A percentile compares a stretch with the other conserved stretches of the same genome.
These are phyloP conservation scores for Malassezia restricta DNA, from an alignment of 1,284 basidiomycete genomes.

Conservation along the genomic window DNA sequence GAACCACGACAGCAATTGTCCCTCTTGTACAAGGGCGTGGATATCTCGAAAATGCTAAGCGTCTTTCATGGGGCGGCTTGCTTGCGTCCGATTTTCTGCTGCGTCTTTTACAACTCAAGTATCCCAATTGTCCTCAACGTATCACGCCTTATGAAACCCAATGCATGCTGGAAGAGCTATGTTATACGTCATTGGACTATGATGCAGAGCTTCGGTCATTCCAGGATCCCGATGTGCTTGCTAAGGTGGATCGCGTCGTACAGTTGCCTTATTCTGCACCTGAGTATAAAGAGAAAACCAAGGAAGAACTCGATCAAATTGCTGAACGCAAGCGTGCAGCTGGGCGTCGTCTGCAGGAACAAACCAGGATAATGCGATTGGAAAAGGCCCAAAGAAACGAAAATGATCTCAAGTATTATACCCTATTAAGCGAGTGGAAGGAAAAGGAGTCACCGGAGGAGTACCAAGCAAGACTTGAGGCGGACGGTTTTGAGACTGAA, in stretches of 20 bases:
- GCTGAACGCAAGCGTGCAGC: slow-evolving; percentile 72
- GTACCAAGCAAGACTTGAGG: slow-evolving; percentile 54
- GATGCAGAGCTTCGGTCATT: slow-evolving; percentile 57
- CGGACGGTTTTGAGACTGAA: slow-evolving; percentile 61
- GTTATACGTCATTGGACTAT: slow-evolving; percentile 74
- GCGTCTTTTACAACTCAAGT: slow-evolving; percentile 87
- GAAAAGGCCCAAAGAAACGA: slow-evolving; percentile 67
- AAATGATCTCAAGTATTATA: slow-evolving; percentile 63
- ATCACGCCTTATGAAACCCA: slow-evolving; percentile 52
- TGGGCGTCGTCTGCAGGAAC: slow-evolving; percentile 75
- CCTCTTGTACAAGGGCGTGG: slow-evolving; percentile 32
- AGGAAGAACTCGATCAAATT: slow-evolving; percentile 69
- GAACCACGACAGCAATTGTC: slow-evolving; percentile 31
- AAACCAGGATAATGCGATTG: slow-evolving; percentile 70
- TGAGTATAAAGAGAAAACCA: slow-evolving; percentile 70
- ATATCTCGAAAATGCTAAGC: slow-evolving; percentile 34
- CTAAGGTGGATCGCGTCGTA: slow-evolving; percentile 55
- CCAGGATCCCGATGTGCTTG: slow-evolving; percentile 65
- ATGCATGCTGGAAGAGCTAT: slow-evolving; percentile 82
- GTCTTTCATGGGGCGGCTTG: slow-evolving; percentile 78
- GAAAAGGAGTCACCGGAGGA: slow-evolving; percentile 62
- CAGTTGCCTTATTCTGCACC: slow-evolving; percentile 35
- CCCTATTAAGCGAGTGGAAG: slow-evolving; percentile 58
- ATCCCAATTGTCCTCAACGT: slow-evolving; percentile 65
- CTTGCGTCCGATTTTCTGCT: slow-evolving; percentile 83